Conservation (phyloP, 176 grass and related monocot genomes). For the Panicum miliaceum region DNA sequence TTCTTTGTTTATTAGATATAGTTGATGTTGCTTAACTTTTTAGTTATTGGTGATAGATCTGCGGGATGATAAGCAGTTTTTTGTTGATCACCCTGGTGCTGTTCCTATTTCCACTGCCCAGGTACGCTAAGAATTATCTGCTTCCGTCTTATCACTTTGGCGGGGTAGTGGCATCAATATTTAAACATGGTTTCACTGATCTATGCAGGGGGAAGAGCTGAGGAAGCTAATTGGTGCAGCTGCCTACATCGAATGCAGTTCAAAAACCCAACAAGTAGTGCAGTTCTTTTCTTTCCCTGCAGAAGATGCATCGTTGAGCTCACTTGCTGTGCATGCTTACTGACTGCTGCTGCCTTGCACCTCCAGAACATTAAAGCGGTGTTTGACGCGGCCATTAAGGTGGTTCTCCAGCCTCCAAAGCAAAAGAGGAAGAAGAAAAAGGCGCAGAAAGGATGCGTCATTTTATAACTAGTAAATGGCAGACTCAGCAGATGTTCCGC, state of each 20-base stretch:
- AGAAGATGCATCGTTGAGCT: constrained; percentile 12
- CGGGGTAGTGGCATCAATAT: background rate
- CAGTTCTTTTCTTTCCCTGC: constrained; percentile 40
- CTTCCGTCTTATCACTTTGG: background rate
- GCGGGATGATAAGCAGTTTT: constrained; percentile 59
- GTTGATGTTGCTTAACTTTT: constrained; percentile 4
- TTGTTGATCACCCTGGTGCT: constrained; percentile 58
- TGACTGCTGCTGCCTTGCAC: constrained; percentile 32
- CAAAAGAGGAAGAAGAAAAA: constrained; percentile 77
- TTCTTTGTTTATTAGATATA: constrained; percentile 24
- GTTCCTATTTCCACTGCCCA: constrained; percentile 53
- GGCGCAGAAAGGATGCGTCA: constrained; percentile 63
- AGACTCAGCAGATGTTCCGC: constrained; percentile 21
- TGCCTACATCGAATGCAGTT: constrained; percentile 85
- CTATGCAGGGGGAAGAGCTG: constrained; percentile 72
- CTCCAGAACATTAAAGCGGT: constrained; percentile 81
- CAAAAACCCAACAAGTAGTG: constrained; percentile 85
- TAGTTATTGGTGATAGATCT: constrained; percentile 46
- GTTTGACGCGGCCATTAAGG: constrained; percentile 83
- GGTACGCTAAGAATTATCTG: constrained; percentile 30
- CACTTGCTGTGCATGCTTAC: constrained; percentile 12
- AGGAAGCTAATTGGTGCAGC: constrained; percentile 86
- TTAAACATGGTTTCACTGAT: constrained; percentile 19
- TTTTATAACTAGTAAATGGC: constrained; percentile 59
- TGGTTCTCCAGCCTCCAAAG: constrained; percentile 80